These are phyloP conservation scores for Daldinia caldariorum DNA, from an alignment of 495 filamentous ascomycete species.

Conservation along the genomic window DNA sequence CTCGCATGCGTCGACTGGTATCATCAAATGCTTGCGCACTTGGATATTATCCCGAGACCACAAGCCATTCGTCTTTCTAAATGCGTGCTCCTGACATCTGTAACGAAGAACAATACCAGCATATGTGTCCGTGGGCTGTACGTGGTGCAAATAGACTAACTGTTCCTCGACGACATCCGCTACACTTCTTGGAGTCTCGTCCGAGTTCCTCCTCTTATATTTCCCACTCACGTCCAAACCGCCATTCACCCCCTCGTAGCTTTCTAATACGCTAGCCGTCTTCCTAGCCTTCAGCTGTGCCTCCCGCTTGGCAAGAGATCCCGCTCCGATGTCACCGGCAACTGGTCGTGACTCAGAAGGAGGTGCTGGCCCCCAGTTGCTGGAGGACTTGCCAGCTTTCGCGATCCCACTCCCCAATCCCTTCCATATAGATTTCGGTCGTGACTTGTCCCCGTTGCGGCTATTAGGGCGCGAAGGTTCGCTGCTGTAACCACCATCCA, in stretches of 20 bases:
- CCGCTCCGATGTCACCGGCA: conserved; percentile 58
- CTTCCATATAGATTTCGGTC: conserved; percentile 46
- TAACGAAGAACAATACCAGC: conserved; percentile 91
- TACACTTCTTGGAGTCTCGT: conserved; percentile 53
- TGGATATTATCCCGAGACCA: conserved; percentile 95
- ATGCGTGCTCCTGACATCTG: conserved; percentile 79
- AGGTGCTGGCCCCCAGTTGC: conserved; percentile 56
- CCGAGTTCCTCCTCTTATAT: conserved; percentile 65
- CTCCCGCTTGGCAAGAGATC: conserved; percentile 59
- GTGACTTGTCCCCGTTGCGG: conserved; percentile 44
- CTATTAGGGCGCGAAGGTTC: conserved; percentile 49
- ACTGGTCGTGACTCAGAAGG: conserved; percentile 49
- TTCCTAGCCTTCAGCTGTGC: conserved; percentile 58
- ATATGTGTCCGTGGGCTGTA: conserved; percentile 82
- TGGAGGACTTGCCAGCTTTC: conserved; percentile 30
- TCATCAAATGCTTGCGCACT: conserved; percentile 76
- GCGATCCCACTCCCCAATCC: conserved; percentile 41
- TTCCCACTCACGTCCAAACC: conserved; percentile 57
- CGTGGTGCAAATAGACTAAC: conserved; percentile 89
- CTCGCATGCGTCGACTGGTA: conserved; percentile 91
- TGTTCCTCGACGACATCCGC: conserved; percentile 67
- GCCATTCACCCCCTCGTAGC: conserved; percentile 60
- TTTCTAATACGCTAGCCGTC: conserved; percentile 62
- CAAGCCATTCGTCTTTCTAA: conserved; percentile 88
- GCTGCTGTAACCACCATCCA: conserved; percentile 49